Conservation (phyloP, 768 basidiomycete species). For the Gelatoporia subvermispora region DNA sequence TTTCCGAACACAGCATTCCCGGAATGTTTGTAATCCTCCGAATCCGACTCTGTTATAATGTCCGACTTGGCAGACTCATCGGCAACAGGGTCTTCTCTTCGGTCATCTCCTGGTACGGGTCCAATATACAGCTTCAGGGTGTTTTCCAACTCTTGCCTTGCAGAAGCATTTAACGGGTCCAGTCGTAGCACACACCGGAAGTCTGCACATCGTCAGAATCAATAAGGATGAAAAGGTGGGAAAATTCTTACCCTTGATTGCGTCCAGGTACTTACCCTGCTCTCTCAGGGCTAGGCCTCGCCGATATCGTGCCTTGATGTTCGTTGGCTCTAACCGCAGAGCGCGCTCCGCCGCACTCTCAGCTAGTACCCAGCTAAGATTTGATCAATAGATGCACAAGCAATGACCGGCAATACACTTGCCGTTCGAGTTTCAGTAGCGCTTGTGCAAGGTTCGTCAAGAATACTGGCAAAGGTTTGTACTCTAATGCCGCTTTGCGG, state of each 20-base stretch:
- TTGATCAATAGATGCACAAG: background rate
- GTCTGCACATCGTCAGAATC: constrained; percentile 17
- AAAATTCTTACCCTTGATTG: constrained; percentile 19
- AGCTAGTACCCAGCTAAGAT: constrained; percentile 28
- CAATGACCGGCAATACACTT: no score
- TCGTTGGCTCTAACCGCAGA: constrained; percentile 25
- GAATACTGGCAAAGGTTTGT: constrained; percentile 34
- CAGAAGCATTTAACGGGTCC: constrained; percentile 23
- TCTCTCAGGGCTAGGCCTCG: constrained; percentile 31
- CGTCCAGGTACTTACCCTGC: constrained; percentile 14
- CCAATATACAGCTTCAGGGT: constrained; percentile 1
- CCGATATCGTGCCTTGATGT: constrained; percentile 30
- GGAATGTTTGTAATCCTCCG: constrained; percentile 46
- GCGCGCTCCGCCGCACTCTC: constrained; percentile 24
- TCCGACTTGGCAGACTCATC: constrained; percentile 30
- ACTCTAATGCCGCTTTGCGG: constrained; percentile 31
- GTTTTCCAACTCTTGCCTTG: constrained; percentile 12
- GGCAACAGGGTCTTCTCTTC: constrained; percentile 6
- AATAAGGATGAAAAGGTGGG: background rate
- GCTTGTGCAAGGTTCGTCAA: constrained; percentile 39
- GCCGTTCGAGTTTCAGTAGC: constrained; percentile 36
- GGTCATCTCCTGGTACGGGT: background rate
- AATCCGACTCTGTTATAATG: constrained; percentile 43
- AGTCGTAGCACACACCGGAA: constrained; percentile 20
- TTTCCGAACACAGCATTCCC: constrained; percentile 41